Evolutionary conservation across 2,329 filamentous ascomycete genomes (phyloP).

Genomic region (Trichoderma koningii): DNA sequence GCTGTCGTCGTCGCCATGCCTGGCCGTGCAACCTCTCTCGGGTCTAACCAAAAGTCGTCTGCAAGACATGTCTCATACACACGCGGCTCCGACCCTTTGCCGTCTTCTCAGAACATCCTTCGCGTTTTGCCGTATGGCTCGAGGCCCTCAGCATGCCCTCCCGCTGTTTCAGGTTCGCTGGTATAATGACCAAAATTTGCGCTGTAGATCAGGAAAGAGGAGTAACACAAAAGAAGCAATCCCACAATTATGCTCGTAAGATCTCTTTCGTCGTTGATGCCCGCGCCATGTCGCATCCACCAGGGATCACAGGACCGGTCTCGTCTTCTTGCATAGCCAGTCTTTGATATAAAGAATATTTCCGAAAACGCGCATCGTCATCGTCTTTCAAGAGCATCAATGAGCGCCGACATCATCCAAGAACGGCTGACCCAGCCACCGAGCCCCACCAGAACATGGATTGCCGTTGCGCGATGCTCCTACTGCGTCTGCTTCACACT

Average conservation of each 20-base stretch:
- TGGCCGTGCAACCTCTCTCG: conserved; percentile 8
- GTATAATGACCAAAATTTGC: conserved; percentile 1
- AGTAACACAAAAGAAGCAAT: background rate
- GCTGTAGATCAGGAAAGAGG: conserved; percentile 2
- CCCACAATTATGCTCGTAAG: background rate
- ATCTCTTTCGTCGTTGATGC: background rate
- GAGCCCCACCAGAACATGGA: conserved; percentile 3
- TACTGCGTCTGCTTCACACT: background rate
- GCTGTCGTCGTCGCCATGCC: conserved; percentile 1
- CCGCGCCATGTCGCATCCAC: background rate
- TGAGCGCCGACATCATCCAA: background rate
- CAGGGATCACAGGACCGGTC: background rate
- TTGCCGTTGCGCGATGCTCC: background rate
- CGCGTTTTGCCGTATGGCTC: background rate
- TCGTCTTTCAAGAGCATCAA: background rate
- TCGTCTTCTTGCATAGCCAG: background rate
- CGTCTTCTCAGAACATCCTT: background rate
- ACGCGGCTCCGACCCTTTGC: background rate
- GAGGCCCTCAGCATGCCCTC: background rate
- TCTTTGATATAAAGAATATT: no score
- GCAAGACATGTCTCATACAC: background rate
- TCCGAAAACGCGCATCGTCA: background rate
- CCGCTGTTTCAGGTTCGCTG: background rate
- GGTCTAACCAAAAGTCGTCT: conserved; percentile 20
- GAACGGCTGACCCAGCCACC: conserved; percentile 5